A percentile compares a stretch with the other conserved stretches of the same genome.
These are phyloP conservation scores for Violaceomyces palustris DNA, from an alignment of 1,284 basidiomycete species.

Conservation along the genomic window DNA sequence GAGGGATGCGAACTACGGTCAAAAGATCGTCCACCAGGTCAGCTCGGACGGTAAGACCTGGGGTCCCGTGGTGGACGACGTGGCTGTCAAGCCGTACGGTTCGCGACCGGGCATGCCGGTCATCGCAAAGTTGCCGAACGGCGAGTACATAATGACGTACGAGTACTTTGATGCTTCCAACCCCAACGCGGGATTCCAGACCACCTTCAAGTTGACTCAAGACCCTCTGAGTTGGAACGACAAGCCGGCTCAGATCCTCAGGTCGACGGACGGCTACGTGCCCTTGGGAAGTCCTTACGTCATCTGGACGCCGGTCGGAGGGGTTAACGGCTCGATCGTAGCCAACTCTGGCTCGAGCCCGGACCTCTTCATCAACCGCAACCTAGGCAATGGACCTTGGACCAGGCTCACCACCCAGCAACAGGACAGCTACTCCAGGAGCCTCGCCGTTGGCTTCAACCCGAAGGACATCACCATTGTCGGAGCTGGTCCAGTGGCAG, in stretches of 20 bases:
- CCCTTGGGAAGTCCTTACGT: constrained; percentile 47
- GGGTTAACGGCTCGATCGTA: constrained; percentile 49
- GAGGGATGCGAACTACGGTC: constrained; percentile 51
- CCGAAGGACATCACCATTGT: constrained; percentile 21
- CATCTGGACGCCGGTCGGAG: constrained; percentile 49
- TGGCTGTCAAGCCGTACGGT: constrained; percentile 41
- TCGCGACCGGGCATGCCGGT: constrained; percentile 53
- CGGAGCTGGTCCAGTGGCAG: constrained; percentile 6
- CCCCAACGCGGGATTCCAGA: constrained; percentile 11
- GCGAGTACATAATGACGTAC: constrained; percentile 52
- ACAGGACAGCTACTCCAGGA: constrained; percentile 13
- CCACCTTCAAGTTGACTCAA: constrained; percentile 21
- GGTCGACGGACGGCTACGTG: constrained; percentile 38
- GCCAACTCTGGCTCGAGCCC: constrained; percentile 38
- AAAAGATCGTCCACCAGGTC: constrained; percentile 53
- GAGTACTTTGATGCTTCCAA: constrained; percentile 48
- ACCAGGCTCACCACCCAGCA: constrained; percentile 9
- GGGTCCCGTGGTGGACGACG: constrained; percentile 51
- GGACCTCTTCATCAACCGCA: constrained; percentile 13
- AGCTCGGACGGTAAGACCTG: constrained; percentile 50
- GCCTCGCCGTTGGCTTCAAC: constrained; percentile 13
- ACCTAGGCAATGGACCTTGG: constrained; percentile 8
- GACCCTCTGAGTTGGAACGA: constrained; percentile 14
- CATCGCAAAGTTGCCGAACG: constrained; percentile 48
- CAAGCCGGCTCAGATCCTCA: constrained; percentile 14